A percentile compares a stretch with the other conserved stretches of the same genome.
Evolutionary conservation across 805 yeast species (phyloP).

Genomic region (Kodamaea neixiangensis): DNA sequence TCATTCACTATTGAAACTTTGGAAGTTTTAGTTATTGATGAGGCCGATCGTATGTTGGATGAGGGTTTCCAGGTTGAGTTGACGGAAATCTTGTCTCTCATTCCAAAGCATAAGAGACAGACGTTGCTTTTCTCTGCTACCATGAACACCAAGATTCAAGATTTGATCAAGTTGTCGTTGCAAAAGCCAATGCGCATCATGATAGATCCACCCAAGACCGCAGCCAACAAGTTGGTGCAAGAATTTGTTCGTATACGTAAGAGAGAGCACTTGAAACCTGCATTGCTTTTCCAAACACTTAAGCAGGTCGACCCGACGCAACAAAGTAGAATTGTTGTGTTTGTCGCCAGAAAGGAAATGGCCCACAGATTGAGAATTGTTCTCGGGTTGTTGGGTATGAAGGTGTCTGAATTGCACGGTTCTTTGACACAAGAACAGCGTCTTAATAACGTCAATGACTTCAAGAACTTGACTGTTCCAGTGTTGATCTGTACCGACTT

Average conservation of each 20-base stretch:
- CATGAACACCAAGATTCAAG: conserved; percentile 91
- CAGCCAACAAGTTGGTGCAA: conserved; percentile 86
- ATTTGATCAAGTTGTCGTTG: conserved; percentile 81
- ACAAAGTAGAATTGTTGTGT: conserved; percentile 78
- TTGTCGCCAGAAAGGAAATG: conserved; percentile 86
- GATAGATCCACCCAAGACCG: conserved; percentile 96
- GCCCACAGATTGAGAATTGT: conserved; percentile 85
- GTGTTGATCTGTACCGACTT: conserved; percentile 93
- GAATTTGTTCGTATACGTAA: conserved; percentile 95
- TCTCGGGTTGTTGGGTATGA: conserved; percentile 72
- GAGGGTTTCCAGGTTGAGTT: conserved; percentile 98
- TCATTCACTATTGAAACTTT: conserved; percentile 88
- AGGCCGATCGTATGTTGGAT: conserved; percentile 98
- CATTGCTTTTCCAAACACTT: conserved; percentile 72
- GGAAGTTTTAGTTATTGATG: conserved; percentile 92
- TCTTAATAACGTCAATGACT: conserved; percentile 75
- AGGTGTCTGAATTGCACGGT: conserved; percentile 81
- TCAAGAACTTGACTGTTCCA: conserved; percentile 81
- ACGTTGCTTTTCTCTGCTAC: conserved; percentile 96
- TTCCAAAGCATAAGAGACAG: conserved; percentile 87
- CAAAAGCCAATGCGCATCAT: conserved; percentile 90
- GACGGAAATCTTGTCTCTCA: conserved; percentile 80
- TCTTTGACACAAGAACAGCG: conserved; percentile 92
- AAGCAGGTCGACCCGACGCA: conserved; percentile 63
- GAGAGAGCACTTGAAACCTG: conserved; percentile 81